These are phyloP conservation scores for Carex kokanica DNA, from an alignment of 176 grass and related monocot genomes.

Conservation along the genomic window DNA sequence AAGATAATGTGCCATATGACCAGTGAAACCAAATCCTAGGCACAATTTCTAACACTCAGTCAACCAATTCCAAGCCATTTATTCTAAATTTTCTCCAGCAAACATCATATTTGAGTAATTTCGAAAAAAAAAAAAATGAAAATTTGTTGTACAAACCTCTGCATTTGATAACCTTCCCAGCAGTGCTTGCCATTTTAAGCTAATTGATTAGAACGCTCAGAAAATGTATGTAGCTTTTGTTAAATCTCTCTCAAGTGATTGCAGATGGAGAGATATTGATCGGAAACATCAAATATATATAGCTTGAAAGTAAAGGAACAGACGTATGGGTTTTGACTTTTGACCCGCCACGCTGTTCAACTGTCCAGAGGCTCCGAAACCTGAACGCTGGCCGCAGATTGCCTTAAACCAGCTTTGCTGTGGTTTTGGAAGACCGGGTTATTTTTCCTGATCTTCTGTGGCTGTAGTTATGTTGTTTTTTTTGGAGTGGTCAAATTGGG, in stretches of 20 bases:
- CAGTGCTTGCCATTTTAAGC: slow-evolving; percentile 50
- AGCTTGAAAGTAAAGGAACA: background rate
- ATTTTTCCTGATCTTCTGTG: background rate
- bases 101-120: too few relatives aligned
- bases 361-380: background rate
- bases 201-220: background rate
- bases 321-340: background rate
- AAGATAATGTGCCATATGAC: background rate
- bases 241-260: slow-evolving; percentile 19
- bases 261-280: slow-evolving; percentile 2
- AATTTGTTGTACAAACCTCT: slow-evolving; percentile 36
- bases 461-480: background rate
- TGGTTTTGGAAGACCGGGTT: background rate
- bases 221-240: background rate
- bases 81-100: too few relatives aligned
- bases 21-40: background rate
- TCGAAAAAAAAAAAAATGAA: too few relatives aligned
- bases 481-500: background rate
- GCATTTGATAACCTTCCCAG: slow-evolving; percentile 76
- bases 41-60: background rate
- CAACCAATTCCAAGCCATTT: too few relatives aligned
- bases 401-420: background rate
- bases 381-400: background rate
- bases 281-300: background rate
- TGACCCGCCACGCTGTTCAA: too few relatives aligned